phyloP scores from a whole-genome alignment of 768 basidiomycete species.

The Naganishia randhawae region DNA sequence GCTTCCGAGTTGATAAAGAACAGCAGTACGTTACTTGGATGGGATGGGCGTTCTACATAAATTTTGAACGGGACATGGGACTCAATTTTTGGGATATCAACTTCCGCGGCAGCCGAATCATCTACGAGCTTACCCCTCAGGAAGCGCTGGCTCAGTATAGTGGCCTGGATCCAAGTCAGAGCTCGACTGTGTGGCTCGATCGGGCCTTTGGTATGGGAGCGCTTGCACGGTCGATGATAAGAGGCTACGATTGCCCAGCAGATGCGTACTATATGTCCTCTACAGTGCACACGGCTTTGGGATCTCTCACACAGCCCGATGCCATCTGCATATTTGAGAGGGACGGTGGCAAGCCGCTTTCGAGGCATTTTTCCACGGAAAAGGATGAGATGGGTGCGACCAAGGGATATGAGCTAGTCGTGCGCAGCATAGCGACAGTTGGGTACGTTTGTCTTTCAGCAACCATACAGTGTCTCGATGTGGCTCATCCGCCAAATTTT shows the following conservation, averaged over 20 bases:
- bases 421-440: constrained; percentile 61
- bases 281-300: constrained; percentile 56
- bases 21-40: constrained; percentile 64
- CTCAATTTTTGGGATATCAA: constrained; percentile 43
- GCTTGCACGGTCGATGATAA: constrained; percentile 61
- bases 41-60: constrained; percentile 63
- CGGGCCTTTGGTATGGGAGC: constrained; percentile 63
- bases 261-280: constrained; percentile 63
- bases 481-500: not conserved
- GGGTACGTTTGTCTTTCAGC: constrained; percentile 54
- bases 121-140: constrained; percentile 64
- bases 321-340: constrained; percentile 67
- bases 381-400: constrained; percentile 62
- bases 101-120: constrained; percentile 60
- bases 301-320: constrained; percentile 55
- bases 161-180: constrained; percentile 63
- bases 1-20: constrained; percentile 59
- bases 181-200: constrained; percentile 63
- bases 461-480: not conserved
- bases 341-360: constrained; percentile 60
- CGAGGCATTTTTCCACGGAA: constrained; percentile 59
- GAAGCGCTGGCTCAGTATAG: constrained; percentile 53
- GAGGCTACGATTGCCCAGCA: constrained; percentile 65
- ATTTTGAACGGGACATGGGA: constrained; percentile 66
- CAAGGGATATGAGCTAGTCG: constrained; percentile 60